Base-by-base conservation (phyloP, 202 grass and related monocot genomes). In the Alloteropsis angusta region DNA sequence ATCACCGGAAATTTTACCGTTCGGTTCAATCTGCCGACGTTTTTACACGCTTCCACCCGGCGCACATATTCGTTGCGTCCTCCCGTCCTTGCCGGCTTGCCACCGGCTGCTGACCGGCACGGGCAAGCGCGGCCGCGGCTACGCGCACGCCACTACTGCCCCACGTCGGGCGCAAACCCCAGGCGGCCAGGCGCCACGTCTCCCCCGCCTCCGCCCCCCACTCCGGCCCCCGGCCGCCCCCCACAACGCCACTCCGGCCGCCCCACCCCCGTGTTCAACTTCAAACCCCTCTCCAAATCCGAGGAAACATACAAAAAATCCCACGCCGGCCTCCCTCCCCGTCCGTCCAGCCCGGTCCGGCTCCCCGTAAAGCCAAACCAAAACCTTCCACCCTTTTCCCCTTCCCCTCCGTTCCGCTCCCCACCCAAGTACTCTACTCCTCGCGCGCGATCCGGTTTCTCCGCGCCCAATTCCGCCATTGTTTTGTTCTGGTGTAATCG, bases 391-490 rank as follows among this genome's bases (percentile, higher is more conserved):
- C 58, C 66, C 21, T 38, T 62, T 48, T 14, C 17, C 23, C 34
- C 68, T 25, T 70, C 66, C 66, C 14, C 2, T 22, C 39, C 34
- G 30, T 10, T 3, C 43, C 15, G 0, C 35, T 37, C 5, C 19
- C 25, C 59, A 2, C 35, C 26, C 2, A 1, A 2, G 2, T 5
- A 12, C 74, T 30, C 53, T n/a, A n/a, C n/a, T n/a, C n/a, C n/a
- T 69, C 67, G 44, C 26, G 45, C 67, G 67, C 69, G 69, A 86
- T 86, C 85, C 80, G 77, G 10, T 61, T 78, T 71, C 65, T 32
- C 71, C 72, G 86, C 71, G 55, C 14, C 43, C 53, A 10, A 39
- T 49, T 60, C 42, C 72, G 53, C 65, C 56, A 15, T 7, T 19
- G 19, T n/a, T n/a, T n/a, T n/a, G 60, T 14, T 54, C 39, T n/a